These are phyloP conservation scores for Arxiozyma bovina DNA, from an alignment of 1,139 yeast species.

Conservation along the genomic window DNA sequence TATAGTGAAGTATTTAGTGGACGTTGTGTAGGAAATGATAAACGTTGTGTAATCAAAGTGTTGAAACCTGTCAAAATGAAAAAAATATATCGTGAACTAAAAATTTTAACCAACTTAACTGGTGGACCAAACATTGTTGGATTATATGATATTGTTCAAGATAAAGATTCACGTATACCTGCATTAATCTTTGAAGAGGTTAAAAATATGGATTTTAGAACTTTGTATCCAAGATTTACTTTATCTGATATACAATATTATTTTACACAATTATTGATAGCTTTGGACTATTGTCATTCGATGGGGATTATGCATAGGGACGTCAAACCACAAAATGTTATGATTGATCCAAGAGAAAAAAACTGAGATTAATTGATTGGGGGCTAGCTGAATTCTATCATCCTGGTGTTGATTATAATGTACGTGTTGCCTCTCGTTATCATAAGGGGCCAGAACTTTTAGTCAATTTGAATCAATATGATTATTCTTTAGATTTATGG, in stretches of 20 bases:
- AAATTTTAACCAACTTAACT: conserved; percentile 73
- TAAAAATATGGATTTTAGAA: conserved; percentile 82
- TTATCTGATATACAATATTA: conserved; percentile 79
- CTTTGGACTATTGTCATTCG: conserved; percentile 89
- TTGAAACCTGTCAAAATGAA: conserved; percentile 94
- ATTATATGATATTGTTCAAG: conserved; percentile 83
- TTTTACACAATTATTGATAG: conserved; percentile 79
- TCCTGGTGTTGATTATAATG: conserved; percentile 89
- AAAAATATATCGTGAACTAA: conserved; percentile 91
- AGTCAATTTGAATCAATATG: conserved; percentile 86
- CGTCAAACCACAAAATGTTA: conserved; percentile 96
- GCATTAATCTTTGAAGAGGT: conserved; percentile 88
- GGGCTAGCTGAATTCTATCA: conserved; percentile 98
- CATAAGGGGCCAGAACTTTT: conserved; percentile 95
- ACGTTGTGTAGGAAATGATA: conserved; percentile 46
- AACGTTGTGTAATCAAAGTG: conserved; percentile 77
- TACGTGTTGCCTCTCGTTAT: conserved; percentile 92
- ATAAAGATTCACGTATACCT: conserved; percentile 85
- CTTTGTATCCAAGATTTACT: conserved; percentile 81
- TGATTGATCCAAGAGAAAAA: conserved; percentile 84
- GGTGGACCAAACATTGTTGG: conserved; percentile 53
- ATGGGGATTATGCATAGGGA: conserved; percentile 99
- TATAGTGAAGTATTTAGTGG: conserved; percentile 94
- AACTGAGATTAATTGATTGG: conserved; percentile 89
- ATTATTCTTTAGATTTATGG: conserved; percentile 94